Base-by-base conservation (phyloP, 257 asterid species). In the Lavandula angustifolia region DNA sequence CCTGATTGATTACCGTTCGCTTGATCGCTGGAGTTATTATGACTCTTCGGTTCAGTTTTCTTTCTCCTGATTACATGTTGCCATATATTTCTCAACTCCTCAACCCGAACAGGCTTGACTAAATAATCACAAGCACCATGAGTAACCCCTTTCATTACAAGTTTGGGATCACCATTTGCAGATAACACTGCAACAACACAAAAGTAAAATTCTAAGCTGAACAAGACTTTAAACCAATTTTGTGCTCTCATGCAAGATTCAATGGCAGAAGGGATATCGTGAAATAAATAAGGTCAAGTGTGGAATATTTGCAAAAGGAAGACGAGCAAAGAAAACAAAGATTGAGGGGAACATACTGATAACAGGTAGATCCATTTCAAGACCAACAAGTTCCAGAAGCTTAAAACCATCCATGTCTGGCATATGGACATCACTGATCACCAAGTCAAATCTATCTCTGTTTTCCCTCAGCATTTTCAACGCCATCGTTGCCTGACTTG, bases 71-170 rank as follows among this genome's bases (percentile, higher is more conserved):
- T 48, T 0, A 84, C 95, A 27, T 82, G 95, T 40, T 87, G 88
- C 88, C 92, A 81, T 59, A 84, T 79, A 53, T 82, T 81, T 74
- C 74, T 81, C 70, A 87, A 79, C 82, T 79, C 89, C 72, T 84
- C 86, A 16, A 84, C 59, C 11, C 85, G 77, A 8, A 84, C 83
- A 2, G 95, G 95, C 50, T 87, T 87, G 42, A 87, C 80, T 84
- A 87, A 70, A 76, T 82, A 87, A 66, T 87, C 95, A 52, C 88
- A 79, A 13, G 89, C 95, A 10, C 95, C 95, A 4, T 85, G 89
- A 42, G 84, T 82, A n/a, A 84, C 78, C 57, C 92, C 88, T 67
- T 87, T 85, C 80, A 82, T 80, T 7, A 82, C 86, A 7, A 60
- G 78, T 37, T 79, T 77, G 29, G 81, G 77, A 60, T 79, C 87